Evolutionary conservation across 1,139 yeast genomes (phyloP), one percentile per base, ranked within the genome.

Genomic region (Zhuliangozyma blackwelliae): DNA sequence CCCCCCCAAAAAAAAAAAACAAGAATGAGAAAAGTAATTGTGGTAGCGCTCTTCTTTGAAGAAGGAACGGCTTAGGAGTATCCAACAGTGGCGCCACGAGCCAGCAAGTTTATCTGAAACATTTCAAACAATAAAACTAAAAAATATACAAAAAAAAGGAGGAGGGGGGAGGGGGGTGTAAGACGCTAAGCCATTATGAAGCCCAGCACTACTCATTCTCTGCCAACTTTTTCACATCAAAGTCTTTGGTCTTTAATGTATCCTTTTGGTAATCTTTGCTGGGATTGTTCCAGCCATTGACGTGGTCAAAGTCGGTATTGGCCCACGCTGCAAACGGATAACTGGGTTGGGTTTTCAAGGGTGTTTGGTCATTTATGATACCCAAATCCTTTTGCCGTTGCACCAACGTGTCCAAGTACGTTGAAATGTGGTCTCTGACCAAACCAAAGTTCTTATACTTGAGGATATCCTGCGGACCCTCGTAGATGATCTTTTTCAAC

Each of bases 381-480:
- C 85, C 85, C 43, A 63, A 43, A 19, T 78, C 77, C 10, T 71
- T 50, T 54, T 82, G 90, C 29, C 83, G 65, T 42, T 75, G 57
- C 31, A 81, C 72, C 40, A 82, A 61, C 2, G 55, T 55, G 48
- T 80, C 83, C 47, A 82, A 64, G 51, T 80, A 81, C 2, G 74
- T 77, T 6, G 68, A 51, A 38, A 82, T 65, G 47, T 79, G 83
- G 48, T 78, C 82, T 51, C 84, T 67, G 47, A 78, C 69, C 27
- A 67, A 50, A 35, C 65, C 75, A 47, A 81, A 81, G 43, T 72
- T 72, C 53, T 82, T 82, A 58, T 82, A 82, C 52, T 77, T 74
- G 50, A 77, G 58, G 41, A 82, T 82, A 36, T 72, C 73, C 44
- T 75, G 79, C 5, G 88, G 88, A 0, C 79, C 88, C 53, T 82